Conservation (phyloP, 495 filamentous ascomycete genomes). For the Penicillium manginii region DNA sequence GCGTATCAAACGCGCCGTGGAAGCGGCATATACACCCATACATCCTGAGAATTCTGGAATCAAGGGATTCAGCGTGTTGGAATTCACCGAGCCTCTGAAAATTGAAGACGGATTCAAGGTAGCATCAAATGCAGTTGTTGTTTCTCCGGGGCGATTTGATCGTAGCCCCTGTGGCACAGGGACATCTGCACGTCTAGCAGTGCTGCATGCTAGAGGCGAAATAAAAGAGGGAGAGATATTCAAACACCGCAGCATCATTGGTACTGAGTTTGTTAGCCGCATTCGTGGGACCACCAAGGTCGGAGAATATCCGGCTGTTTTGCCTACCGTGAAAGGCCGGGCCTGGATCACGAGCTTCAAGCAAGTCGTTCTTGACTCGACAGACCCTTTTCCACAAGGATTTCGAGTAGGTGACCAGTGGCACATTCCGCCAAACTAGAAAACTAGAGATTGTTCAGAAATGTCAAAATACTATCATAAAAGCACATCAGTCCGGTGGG, state of each 20-base stretch:
- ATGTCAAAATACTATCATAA: background rate
- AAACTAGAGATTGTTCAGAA: constrained; percentile 6
- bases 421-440: constrained; percentile 23
- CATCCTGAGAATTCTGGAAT: constrained; percentile 40
- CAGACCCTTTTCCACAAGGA: constrained; percentile 37
- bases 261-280: constrained; percentile 31
- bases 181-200: constrained; percentile 38
- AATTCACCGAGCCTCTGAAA: constrained; percentile 29
- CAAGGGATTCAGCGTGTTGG: constrained; percentile 31
- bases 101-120: constrained; percentile 23
- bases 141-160: constrained; percentile 42
- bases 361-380: constrained; percentile 35
- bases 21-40: constrained; percentile 27
- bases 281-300: constrained; percentile 35
- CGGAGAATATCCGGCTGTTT: constrained; percentile 30
- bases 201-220: constrained; percentile 34
- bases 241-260: constrained; percentile 35
- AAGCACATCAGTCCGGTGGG: background rate
- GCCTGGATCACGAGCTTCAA: constrained; percentile 42
- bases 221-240: constrained; percentile 32
- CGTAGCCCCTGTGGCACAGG: constrained; percentile 44
- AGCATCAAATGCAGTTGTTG: constrained; percentile 35
- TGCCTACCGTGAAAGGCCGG: constrained; percentile 37
- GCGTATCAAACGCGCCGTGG: constrained; percentile 35
- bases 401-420: constrained; percentile 38